Conservation (phyloP, 257 asterid genomes). For the Penstemon barbatus region DNA sequence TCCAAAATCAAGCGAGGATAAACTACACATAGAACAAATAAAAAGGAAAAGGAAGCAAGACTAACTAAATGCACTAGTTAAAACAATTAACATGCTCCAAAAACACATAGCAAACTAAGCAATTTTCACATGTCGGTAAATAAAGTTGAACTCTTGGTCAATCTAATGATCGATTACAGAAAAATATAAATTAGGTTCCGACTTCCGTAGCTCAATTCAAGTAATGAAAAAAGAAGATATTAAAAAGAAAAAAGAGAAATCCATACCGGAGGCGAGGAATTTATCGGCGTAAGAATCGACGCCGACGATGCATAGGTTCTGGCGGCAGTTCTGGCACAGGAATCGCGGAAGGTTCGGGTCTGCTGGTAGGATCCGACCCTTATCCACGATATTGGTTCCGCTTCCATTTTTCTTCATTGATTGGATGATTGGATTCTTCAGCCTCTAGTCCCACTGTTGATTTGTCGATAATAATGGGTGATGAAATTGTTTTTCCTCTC, state of each 20-base stretch:
- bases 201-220: neutral
- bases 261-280: conserved; percentile 59
- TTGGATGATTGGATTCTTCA: neutral
- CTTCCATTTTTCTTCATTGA: conserved; percentile 50
- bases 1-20: neutral
- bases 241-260: neutral
- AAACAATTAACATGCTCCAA: conserved; percentile 6
- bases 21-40: neutral
- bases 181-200: neutral
- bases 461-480: conserved; percentile 13
- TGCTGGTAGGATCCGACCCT: conserved; percentile 78
- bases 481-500: neutral
- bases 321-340: conserved; percentile 95
- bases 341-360: conserved; percentile 95
- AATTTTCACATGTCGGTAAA: neutral
- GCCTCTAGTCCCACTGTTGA: neutral
- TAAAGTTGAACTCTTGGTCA: conserved; percentile 6
- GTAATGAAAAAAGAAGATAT: neutral
- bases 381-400: conserved; percentile 43
- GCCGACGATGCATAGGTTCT: conserved; percentile 75
- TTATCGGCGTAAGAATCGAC: conserved; percentile 78
- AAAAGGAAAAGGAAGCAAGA: neutral
- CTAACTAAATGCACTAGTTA: neutral
- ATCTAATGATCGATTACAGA: conserved; percentile 1
- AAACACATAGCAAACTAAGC: conserved; percentile 11